Base-by-base conservation (phyloP, 495 filamentous ascomycete genomes). In the Niebla homalea region DNA sequence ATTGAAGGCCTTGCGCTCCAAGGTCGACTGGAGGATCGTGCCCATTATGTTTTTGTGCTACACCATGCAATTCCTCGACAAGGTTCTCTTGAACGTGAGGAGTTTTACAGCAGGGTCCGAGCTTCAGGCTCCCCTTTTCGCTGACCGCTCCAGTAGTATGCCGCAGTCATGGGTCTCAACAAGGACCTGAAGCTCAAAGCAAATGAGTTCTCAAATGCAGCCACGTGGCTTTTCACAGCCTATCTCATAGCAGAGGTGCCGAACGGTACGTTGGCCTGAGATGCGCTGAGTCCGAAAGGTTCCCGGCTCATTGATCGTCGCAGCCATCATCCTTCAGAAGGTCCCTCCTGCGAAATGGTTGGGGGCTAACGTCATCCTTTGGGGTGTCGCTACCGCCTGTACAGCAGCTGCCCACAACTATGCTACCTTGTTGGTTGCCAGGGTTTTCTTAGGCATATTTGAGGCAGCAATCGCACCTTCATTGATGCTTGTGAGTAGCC, bases 11-110 rank as follows among this genome's bases (percentile, higher is more conserved):
- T 60, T 78, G n/a, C 48, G 71, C 5, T 60, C 69, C 20, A 73
- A 73, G 55, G 63, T 78, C 29, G 75, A 78, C 56, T 72, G 66
- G 65, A 61, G 65, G n/a, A 72, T 78, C 52, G 52, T 78, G 29
- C 75, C 75, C 10, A 60, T 81, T 18, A 78, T 79, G 76, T 83
- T 81, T 51, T 53, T 66, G 26, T 72, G 70, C 51, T 83, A 83
- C 59, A 76, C 72, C 29, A 67, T 83, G 61, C 80, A 83, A 60
- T 82, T 80, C 56, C 62, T 83, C 36, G 80, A 84, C 62, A 84
- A 84, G 62, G 74, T 81, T 37, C 68, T 75, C 10, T 64, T 81
- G 51, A 82, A 81, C 50, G 74, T 77, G 39, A 55, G 71, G 64
- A 11, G 43, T 39, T 22, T 8, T 25, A 15, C n/a, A 21, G 18